phyloP scores from a whole-genome alignment of 108 stramenopile species.

The Cyclotella distinguenda region DNA sequence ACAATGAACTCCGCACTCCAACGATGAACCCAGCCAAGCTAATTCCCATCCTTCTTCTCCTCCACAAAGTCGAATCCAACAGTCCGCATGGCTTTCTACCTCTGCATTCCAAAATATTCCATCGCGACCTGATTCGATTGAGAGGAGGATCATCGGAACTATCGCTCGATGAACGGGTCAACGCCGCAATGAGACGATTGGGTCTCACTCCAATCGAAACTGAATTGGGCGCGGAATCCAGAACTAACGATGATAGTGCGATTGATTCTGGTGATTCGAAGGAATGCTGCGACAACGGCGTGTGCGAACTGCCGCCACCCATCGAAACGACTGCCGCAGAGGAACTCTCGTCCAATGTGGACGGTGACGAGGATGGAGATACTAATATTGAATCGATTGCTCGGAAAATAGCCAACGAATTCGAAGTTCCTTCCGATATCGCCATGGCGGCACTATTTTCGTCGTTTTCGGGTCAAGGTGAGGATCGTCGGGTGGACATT shows the following conservation, averaged over 20 bases:
- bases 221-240: conserved; percentile 22
- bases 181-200: conserved; percentile 74
- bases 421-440: conserved; percentile 62
- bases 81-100: conserved; percentile 1
- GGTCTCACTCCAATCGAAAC: conserved; percentile 43
- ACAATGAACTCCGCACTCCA: too few relatives aligned
- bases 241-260: conserved; percentile 6
- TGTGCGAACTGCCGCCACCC: not conserved
- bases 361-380: conserved; percentile 18
- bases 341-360: too few relatives aligned
- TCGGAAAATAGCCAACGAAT: conserved; percentile 49
- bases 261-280: not conserved
- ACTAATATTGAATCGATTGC: conserved; percentile 48
- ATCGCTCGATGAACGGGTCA: conserved; percentile 75
- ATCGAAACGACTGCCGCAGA: not conserved
- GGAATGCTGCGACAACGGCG: not conserved
- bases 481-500: conserved; percentile 45
- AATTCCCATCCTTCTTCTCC: too few relatives aligned
- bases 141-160: conserved; percentile 6
- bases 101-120: too few relatives aligned
- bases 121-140: too few relatives aligned
- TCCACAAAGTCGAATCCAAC: too few relatives aligned
- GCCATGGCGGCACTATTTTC: conserved; percentile 76
- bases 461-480: conserved; percentile 41
- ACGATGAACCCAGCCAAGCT: too few relatives aligned